Evolutionary conservation across 2,329 filamentous ascomycete genomes (phyloP).

Genomic region (Coniosporium uncinatum): DNA sequence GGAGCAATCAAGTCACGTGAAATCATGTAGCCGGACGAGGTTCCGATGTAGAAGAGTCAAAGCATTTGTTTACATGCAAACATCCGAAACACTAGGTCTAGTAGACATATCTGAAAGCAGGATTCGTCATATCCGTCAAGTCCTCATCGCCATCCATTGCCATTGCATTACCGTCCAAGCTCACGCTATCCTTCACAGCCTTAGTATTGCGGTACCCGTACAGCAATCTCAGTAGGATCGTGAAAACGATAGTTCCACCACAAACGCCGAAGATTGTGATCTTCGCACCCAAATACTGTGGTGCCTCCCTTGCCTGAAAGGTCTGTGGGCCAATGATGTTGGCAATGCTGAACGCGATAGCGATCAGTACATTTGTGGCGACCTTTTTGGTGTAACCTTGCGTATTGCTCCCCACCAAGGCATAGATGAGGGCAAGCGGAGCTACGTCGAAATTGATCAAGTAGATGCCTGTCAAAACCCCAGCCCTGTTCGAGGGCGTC

Average conservation of each 20-base stretch:
- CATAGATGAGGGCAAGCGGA: conserved; percentile 5
- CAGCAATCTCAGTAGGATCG: conserved; percentile 3
- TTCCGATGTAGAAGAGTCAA: no score
- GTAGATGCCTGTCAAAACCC: conserved; percentile 5
- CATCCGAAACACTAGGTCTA: background rate
- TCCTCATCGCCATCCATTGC: background rate
- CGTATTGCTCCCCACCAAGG: conserved; percentile 4
- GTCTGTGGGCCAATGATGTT: conserved; percentile 8
- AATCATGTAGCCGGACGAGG: no score
- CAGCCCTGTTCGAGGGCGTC: conserved; percentile 1
- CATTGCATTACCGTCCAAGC: background rate
- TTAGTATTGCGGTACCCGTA: conserved; percentile 6
- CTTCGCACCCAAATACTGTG: conserved; percentile 4
- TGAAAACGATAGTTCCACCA: conserved; percentile 1
- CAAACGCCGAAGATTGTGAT: conserved; percentile 3
- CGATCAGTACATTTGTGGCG: conserved; percentile 3
- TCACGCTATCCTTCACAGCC: background rate
- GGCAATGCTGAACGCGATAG: conserved; percentile 5
- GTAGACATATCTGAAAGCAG: background rate
- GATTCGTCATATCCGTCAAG: background rate
- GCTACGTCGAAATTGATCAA: conserved; percentile 6
- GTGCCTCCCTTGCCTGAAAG: conserved; percentile 4
- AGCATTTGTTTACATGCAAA: no score
- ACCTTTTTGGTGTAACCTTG: conserved; percentile 5
- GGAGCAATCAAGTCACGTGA: no score